phyloP scores from a whole-genome alignment of 345 rosid species.

The Draba incana region DNA sequence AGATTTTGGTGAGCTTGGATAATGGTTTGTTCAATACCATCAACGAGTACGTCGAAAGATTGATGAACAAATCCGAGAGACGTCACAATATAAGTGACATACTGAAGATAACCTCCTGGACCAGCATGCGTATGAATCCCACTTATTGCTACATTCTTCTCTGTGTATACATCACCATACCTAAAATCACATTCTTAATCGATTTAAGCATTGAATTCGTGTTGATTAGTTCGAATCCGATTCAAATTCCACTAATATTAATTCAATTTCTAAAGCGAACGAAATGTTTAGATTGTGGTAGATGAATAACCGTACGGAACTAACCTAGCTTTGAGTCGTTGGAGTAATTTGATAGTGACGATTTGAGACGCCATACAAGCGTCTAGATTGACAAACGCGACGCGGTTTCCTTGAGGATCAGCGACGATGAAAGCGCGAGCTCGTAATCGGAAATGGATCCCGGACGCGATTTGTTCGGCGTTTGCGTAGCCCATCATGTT shows the following conservation, averaged over 20 bases:
- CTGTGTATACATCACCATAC: conserved; percentile 87
- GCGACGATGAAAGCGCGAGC: conserved; percentile 91
- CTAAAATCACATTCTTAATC: too few species aligned
- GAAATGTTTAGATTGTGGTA: not conserved
- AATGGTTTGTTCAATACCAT: conserved; percentile 90
- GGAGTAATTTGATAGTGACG: conserved; percentile 72
- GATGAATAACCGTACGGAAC: too few species aligned
- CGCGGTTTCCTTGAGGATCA: conserved; percentile 73
- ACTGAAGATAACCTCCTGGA: conserved; percentile 98
- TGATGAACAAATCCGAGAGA: conserved; percentile 96
- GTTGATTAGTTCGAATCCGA: too few species aligned
- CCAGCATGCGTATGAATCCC: conserved; percentile 99
- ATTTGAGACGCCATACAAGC: conserved; percentile 98
- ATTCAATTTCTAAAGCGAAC: conserved; percentile 9
- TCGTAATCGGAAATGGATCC: conserved; percentile 88
- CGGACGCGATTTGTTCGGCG: conserved; percentile 74
- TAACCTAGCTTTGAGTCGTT: conserved; percentile 39
- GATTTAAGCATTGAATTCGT: too few species aligned
- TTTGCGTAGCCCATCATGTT: conserved; percentile 99
- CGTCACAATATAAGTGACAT: conserved; percentile 77
- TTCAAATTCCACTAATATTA: not conserved
- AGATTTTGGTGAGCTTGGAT: conserved; percentile 89
- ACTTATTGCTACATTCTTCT: conserved; percentile 90
- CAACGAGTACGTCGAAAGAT: conserved; percentile 88
- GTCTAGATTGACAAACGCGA: conserved; percentile 88